Evolutionary conservation across 2,329 filamentous ascomycete genomes (phyloP), one percentile per base, ranked within the genome.

Genomic region (Pseudopyricularia javanii): DNA sequence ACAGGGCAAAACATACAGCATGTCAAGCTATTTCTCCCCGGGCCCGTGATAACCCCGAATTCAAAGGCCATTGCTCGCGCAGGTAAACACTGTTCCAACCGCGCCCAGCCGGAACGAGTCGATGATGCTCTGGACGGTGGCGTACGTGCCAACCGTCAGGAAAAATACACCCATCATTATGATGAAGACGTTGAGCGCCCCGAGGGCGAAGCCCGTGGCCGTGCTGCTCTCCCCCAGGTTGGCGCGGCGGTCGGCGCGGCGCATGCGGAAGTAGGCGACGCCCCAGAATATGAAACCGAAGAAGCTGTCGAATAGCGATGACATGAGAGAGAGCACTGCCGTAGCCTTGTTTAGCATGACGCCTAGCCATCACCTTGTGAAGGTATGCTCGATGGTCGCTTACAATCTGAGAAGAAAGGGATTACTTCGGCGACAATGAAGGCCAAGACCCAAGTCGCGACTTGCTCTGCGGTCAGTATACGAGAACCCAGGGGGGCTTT

Each of bases 201-300:
- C 74, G 45, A 79, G 77, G 7, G 78, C 61, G 55, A 69, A 68
- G 34, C 78, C 77, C 1, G 47, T 68, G 1, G 72, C 68, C 2
- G 74, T 63, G n/a, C 14, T n/a, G 9, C 7, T n/a, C 37, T 43
- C 37, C 7, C 22, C 17, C n/a, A 20, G 37, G 7, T 43, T 43
- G 9, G 17, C 22, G 7, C 76, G 74, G 34, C 80, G 75, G 57
- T 88, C 84, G 1, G 78, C 84, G 20, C 70, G 71, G 49, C 86
- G 76, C 85, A 91, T 88, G 53, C 85, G 79, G 62, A 90, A 78
- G 63, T 88, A 91, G 1, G 86, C 87, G 1, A 88, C 78, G 12
- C 85, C 87, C 87, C 87, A 96, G 74, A 95, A 96, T 63, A 95
- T 95, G 74, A 95, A 96, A 24, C 91, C 91, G 61, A 91, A 91